Evolutionary conservation across 257 asterid species (phyloP), one percentile per base, ranked within the genome.

Genomic region (Solanum bulbocastanum): DNA sequence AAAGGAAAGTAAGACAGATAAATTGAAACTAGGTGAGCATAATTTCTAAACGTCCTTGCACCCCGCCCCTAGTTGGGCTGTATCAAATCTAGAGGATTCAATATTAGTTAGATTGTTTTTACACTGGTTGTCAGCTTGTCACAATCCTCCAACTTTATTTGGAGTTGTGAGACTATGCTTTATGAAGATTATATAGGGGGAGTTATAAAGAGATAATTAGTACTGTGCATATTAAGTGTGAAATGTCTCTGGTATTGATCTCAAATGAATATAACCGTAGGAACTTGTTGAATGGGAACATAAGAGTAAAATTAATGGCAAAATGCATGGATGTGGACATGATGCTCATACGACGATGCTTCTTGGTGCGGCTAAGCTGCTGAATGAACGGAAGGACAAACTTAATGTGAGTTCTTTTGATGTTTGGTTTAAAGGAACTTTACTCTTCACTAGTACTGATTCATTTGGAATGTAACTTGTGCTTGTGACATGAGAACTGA

Each of bases 321-420:
- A 91, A 89, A 95, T 96, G 99, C 99, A 96, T 88, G 99, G 95
- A 76, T 96, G 99, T 91, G 99, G 98, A 68, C 99, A 96, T 44
- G 99, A 95, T 92, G 99, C 98, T 65, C 99, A 96, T 87, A 96
- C 99, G 23, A 88, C 98, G 1, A 96, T 96, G 99, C 92, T 96
- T 69, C 98, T 96, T 87, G 99, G 99, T 65, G 99, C 98, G 89
- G 98, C 99, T 86, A 96, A 95, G 92, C 87, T 95, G 84, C 95
- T 96, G 73, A 90, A 95, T 79, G 88, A 92, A 82, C 91, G 98
- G 83, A 95, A 92, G 91, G 91, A 92, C 88, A 86, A 88, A 68
- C 95, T 96, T 84, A 90, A 95, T 95, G 98, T 96, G 78, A 88
- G 92, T 87, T 86, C 11, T 81, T 8, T 81, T 30, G 83, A 76